phyloP scores from a whole-genome alignment of 2,329 filamentous ascomycete genomes.

The Clarireedia hainanense region DNA sequence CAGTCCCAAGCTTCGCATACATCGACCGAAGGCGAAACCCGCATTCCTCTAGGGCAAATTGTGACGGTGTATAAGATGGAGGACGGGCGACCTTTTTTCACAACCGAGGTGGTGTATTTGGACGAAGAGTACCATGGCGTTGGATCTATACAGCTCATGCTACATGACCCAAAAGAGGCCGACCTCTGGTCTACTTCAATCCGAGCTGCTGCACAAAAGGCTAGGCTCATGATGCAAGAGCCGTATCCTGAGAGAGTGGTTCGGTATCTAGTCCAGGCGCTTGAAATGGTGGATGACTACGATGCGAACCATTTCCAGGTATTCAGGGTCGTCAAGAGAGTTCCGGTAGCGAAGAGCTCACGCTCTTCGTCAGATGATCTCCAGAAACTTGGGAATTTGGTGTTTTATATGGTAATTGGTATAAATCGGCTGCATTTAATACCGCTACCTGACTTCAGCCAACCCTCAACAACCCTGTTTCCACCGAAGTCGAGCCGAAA shows the following conservation, averaged over 20 bases:
- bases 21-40: slow-evolving; percentile 44
- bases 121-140: slow-evolving; percentile 57
- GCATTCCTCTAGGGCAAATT: slow-evolving; percentile 55
- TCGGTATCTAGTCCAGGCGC: slow-evolving; percentile 51
- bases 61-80: slow-evolving; percentile 61
- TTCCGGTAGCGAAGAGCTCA: slow-evolving; percentile 43
- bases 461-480: slow-evolving; percentile 35
- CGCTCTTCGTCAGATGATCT: slow-evolving; percentile 59
- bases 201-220: slow-evolving; percentile 49
- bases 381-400: slow-evolving; percentile 53
- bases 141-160: slow-evolving; percentile 55
- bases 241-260: slow-evolving; percentile 51
- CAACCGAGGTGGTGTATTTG: slow-evolving; percentile 59
- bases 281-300: slow-evolving; percentile 62
- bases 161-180: slow-evolving; percentile 55
- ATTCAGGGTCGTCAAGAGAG: slow-evolving; percentile 60
- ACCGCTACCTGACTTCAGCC: slow-evolving; percentile 51
- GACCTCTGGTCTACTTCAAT: slow-evolving; percentile 58
- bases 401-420: slow-evolving; percentile 62
- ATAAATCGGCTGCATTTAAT: slow-evolving; percentile 63
- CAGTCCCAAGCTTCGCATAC: slow-evolving; percentile 41
- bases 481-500: slow-evolving; percentile 38
- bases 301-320: slow-evolving; percentile 59
- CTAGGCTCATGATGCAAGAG: slow-evolving; percentile 41
- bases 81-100: slow-evolving; percentile 58